These are phyloP conservation scores for Endothia cerciana DNA, from an alignment of 2,329 filamentous ascomycete genomes.

Conservation along the genomic window DNA sequence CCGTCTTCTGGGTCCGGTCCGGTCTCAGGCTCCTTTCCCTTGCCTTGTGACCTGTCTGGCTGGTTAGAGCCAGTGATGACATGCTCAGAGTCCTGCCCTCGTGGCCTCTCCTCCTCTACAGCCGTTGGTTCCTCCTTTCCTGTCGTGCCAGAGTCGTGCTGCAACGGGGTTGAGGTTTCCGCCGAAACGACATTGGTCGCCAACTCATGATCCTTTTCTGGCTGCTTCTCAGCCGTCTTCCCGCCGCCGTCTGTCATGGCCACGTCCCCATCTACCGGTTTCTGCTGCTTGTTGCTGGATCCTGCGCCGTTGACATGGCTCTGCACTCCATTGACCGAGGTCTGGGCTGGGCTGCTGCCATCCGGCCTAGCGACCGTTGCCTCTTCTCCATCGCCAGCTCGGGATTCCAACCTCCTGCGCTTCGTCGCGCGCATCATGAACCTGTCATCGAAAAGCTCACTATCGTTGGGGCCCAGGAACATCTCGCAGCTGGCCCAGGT, in stretches of 20 bases:
- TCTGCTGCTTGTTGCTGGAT: not conserved
- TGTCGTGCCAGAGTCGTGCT: not conserved
- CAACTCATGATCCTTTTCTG: not conserved
- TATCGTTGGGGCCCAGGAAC: slow-evolving; percentile 60
- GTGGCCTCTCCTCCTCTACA: not conserved
- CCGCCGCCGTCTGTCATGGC: slow-evolving; percentile 32
- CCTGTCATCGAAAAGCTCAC: slow-evolving; percentile 57
- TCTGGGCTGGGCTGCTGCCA: slow-evolving; percentile 10
- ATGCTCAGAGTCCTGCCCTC: slow-evolving; percentile 13
- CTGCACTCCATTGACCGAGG: slow-evolving; percentile 29
- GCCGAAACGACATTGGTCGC: not conserved
- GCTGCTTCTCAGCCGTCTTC: slow-evolving; percentile 18
- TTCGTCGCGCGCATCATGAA: slow-evolving; percentile 44
- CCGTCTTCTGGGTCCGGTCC: slow-evolving; percentile 15
- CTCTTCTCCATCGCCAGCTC: slow-evolving; percentile 17
- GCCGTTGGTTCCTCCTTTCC: not conserved
- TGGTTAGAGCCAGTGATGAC: slow-evolving; percentile 8
- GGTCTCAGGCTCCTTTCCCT: slow-evolving; percentile 23
- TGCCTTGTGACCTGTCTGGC: slow-evolving; percentile 1
- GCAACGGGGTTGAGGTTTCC: not conserved
- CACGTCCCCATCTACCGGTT: slow-evolving; percentile 30
- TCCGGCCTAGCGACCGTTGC: slow-evolving; percentile 25
- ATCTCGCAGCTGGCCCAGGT: slow-evolving; percentile 66
- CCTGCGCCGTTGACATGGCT: not conserved
- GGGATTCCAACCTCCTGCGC: slow-evolving; percentile 20